These are phyloP conservation scores for Naganishia friedmannii DNA, from an alignment of 768 basidiomycete genomes.

Conservation along the genomic window DNA sequence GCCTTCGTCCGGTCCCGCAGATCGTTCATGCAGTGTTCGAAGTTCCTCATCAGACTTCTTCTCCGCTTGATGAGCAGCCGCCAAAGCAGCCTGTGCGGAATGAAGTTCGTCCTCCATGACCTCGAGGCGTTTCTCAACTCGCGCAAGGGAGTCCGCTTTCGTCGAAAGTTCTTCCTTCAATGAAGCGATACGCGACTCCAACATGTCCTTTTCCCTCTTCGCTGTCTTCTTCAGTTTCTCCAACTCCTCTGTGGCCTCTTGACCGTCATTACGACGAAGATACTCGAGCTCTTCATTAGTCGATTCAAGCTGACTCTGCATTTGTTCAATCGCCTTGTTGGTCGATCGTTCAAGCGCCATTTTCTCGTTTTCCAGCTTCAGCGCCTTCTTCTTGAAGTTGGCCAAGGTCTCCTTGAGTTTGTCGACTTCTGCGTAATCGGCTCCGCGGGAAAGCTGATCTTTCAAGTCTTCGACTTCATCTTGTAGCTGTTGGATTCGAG, in stretches of 20 bases:
- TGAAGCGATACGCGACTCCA: constrained; percentile 33
- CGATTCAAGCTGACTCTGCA: constrained; percentile 44
- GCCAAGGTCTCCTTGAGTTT: constrained; percentile 39
- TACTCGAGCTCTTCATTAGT: constrained; percentile 45
- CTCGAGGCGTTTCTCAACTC: constrained; percentile 29
- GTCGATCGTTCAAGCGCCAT: constrained; percentile 41
- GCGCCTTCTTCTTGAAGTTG: constrained; percentile 35
- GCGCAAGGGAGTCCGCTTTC: constrained; percentile 22
- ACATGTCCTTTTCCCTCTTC: constrained; percentile 32
- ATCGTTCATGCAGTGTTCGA: constrained; percentile 8
- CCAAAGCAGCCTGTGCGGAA: not conserved
- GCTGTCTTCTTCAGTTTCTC: constrained; percentile 40
- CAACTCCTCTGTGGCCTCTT: constrained; percentile 32
- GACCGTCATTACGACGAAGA: constrained; percentile 19
- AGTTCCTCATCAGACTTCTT: constrained; percentile 16
- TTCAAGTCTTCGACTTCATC: constrained; percentile 36
- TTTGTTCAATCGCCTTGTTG: constrained; percentile 40
- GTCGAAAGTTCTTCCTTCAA: constrained; percentile 34
- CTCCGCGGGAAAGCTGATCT: constrained; percentile 29
- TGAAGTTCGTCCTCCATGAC: constrained; percentile 37
- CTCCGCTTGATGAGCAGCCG: constrained; percentile 1
- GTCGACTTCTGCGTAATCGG: constrained; percentile 39
- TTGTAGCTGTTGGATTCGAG: constrained; percentile 36
- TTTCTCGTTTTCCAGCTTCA: constrained; percentile 50
- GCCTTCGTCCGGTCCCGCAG: not conserved